These are phyloP conservation scores for Trichoderma sp. DNA, from an alignment of 2,329 filamentous ascomycete species.

Conservation along the genomic window DNA sequence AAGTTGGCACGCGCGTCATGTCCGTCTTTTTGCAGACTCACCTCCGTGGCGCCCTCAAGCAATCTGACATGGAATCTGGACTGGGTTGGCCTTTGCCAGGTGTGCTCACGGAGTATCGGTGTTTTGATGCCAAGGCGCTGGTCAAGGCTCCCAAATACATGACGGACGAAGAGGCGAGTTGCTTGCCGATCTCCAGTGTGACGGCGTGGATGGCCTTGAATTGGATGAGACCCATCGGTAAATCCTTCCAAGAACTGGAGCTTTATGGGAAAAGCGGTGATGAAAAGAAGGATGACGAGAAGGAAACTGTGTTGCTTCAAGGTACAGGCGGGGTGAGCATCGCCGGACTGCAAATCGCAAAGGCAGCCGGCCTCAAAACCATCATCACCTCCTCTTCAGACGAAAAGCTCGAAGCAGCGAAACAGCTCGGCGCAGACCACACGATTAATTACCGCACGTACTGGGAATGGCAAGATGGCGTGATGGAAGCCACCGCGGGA, in stretches of 20 bases:
- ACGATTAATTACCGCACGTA: constrained; percentile 54
- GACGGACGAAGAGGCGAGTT: constrained; percentile 57
- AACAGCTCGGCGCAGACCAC: constrained; percentile 50
- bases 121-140: constrained; percentile 56
- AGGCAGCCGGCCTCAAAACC: constrained; percentile 49
- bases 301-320: constrained; percentile 48
- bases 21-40: constrained; percentile 61
- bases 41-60: constrained; percentile 57
- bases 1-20: constrained; percentile 63
- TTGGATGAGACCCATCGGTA: constrained; percentile 54
- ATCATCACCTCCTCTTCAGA: constrained; percentile 57
- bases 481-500: constrained; percentile 44
- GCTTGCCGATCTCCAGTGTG: constrained; percentile 59
- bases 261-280: not conserved
- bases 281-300: constrained; percentile 27
- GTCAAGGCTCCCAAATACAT: constrained; percentile 57
- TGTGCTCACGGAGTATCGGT: constrained; percentile 57
- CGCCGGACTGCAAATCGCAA: constrained; percentile 53
- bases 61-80: constrained; percentile 53
- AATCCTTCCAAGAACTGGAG: constrained; percentile 34
- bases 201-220: constrained; percentile 67
- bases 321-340: constrained; percentile 55
- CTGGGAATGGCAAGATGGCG: constrained; percentile 51
- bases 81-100: constrained; percentile 61
- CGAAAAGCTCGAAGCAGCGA: constrained; percentile 47